A percentile compares a stretch with the other conserved stretches of the same genome.
These are phyloP conservation scores for cucumber (Cucumis sativus) DNA, from an alignment of 306 rosid species.

Conservation along the genomic window Cucumber_9930_V3 NC_026659.2:3101001-3101500, in stretches of 20 bases:
- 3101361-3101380: slow-evolving; percentile 44
- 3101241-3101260: slow-evolving; percentile 42
- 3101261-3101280: slow-evolving; percentile 47
- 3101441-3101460: slow-evolving; percentile 47
- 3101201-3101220: slow-evolving; percentile 35
- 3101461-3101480: slow-evolving; percentile 22
- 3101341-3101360: slow-evolving; percentile 20
- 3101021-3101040: not conserved
- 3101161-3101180: slow-evolving; percentile 43
- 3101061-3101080: not conserved
- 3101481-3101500: slow-evolving; percentile 50
- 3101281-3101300: slow-evolving; percentile 31
- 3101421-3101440: slow-evolving; percentile 61
- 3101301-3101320: slow-evolving; percentile 47
- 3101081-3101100: slow-evolving; percentile 20
- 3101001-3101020: not conserved
- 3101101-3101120: slow-evolving; percentile 29
- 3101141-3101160: slow-evolving; percentile 5
- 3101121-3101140: slow-evolving; percentile 12
- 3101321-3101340: slow-evolving; percentile 26
- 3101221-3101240: slow-evolving; percentile 24
- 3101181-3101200: slow-evolving; percentile 28
- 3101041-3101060: no score
- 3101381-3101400: slow-evolving; percentile 35
- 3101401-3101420: slow-evolving; percentile 47